Conservation (phyloP, 495 filamentous ascomycete species). For the Penicillium simplicissimum region DNA sequence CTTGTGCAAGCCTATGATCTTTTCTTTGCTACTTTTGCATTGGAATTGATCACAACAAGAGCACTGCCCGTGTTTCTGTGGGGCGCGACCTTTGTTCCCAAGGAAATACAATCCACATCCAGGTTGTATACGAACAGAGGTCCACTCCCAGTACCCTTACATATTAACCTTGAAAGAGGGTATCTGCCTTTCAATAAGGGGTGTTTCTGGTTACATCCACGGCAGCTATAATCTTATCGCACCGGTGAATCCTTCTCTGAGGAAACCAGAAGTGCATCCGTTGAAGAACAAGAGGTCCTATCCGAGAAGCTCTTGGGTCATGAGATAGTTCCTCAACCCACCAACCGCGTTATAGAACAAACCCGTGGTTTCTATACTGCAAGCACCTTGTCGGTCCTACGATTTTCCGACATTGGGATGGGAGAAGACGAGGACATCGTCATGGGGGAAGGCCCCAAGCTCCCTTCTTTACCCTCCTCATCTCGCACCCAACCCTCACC, state of each 20-base stretch:
- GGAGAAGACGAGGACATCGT: constrained; percentile 44
- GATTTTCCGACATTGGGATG: constrained; percentile 22
- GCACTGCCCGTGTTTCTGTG: neutral
- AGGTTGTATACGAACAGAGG: constrained; percentile 12
- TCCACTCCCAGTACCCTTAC: neutral
- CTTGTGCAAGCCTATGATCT: neutral
- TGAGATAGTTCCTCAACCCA: constrained; percentile 18
- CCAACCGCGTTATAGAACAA: constrained; percentile 2
- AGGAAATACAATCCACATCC: constrained; percentile 11
- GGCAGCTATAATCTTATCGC: constrained; percentile 3
- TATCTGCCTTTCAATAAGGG: neutral
- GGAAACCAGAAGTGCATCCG: neutral
- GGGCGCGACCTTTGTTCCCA: neutral
- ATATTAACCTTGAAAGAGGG: neutral
- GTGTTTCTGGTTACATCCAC: neutral
- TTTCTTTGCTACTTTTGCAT: neutral
- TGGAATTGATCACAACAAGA: neutral
- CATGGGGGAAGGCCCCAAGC: constrained; percentile 37
- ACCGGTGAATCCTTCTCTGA: neutral
- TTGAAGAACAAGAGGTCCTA: neutral
- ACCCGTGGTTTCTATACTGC: neutral
- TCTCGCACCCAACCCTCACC: constrained; percentile 16
- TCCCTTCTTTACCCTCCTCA: constrained; percentile 22
- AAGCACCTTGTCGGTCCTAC: constrained; percentile 3
- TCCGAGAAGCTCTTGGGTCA: constrained; percentile 17